Evolutionary conservation across 345 rosid species (phyloP), one percentile per base, ranked within the genome.

Genomic region (Boechera divaricarpa): DNA sequence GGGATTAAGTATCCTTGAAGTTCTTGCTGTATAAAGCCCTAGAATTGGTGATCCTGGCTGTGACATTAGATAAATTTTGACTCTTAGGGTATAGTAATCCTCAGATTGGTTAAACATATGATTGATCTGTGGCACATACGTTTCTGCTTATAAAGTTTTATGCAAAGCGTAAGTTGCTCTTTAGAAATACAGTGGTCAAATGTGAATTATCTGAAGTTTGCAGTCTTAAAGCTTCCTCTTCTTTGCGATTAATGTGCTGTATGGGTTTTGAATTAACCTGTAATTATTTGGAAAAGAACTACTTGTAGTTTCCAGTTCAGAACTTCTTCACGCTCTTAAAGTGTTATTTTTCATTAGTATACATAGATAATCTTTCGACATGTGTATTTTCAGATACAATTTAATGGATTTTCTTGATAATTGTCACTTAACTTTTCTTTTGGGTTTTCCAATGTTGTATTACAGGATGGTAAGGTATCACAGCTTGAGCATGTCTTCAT

Each of bases 401-500:
- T n/a, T 57, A 6, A 15, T 58, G 61, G 21, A 5, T 42, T 66
- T 18, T 13, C 15, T 60, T 60, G 29, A 49, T 28, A 16, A 21
- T 39, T 29, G 51, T 58, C 39, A 72, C 36, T 38, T 49, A 31
- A 28, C 32, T 21, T 53, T 36, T 72, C 41, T 31, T 70, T 13
- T 21, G 80, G 56, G 18, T 54, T 70, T 28, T 11, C 7, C 7
- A 54, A 4, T 64, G 62, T 24, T 54, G 59, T 63, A 35, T 77
- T 57, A 38, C 86, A 93, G 99, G 98, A 96, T 84, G 97, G 99
- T 64, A 93, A 91, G 83, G 85, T 92, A 53, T 93, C 99, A 35
- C 97, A 88, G 81, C 99, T 95, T 73, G 99, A 95, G 86, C 99
- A 95, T 86, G 90, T 95, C 59, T 95, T 95, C 53, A 91, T 95